Evolutionary conservation across 2,329 filamentous ascomycete species (phyloP), one percentile per base, ranked within the genome.

Genomic region (Macrophomina phaseolina): DNA sequence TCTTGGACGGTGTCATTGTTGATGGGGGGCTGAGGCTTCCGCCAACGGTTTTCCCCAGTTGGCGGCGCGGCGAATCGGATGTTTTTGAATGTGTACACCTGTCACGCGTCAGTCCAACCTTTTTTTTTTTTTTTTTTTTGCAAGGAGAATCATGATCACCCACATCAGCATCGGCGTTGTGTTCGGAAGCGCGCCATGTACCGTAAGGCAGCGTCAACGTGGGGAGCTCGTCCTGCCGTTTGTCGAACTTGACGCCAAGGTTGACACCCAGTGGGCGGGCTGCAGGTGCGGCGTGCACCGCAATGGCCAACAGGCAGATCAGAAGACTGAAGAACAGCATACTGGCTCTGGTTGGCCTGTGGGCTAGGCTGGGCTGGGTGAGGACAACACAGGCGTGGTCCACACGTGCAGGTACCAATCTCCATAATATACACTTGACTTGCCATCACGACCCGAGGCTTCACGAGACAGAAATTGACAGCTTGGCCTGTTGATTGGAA

Each of bases 41-140:
- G 62, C 58, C 63, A 70, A 14, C 69, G 64, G 16, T 78, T 69
- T 42, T 75, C 68, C 1, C 77, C 77, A 2, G 73, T 75, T 3
- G 78, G 75, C 5, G 76, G 71, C 2, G 75, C 73, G 3, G 75
- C 77, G 62, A 74, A 79, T 11, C 78, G 71, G 51, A 70, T 67
- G 45, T 70, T 70, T 32, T 69, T 69, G 67, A 70, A 70, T 3
- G 66, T 65, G 38, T 69, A 70, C 14, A 69, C 64, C 69, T 70
- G 9, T 1, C 4, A 14, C 8, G 5, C 6, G 53, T 66, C 14
- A 60, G 53, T 45, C 45, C 42, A 23, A 3, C 23, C 1, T 23
- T 2, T 2, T 23, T 23, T 23, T 23, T 23, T 23, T 23, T 23
- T 23, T 23, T 18, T 46, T 42, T 11, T 11, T 8, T 11, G 5